These are phyloP conservation scores for Taphrina pruni DNA, from an alignment of 1,139 yeast species.

Conservation along the genomic window DNA sequence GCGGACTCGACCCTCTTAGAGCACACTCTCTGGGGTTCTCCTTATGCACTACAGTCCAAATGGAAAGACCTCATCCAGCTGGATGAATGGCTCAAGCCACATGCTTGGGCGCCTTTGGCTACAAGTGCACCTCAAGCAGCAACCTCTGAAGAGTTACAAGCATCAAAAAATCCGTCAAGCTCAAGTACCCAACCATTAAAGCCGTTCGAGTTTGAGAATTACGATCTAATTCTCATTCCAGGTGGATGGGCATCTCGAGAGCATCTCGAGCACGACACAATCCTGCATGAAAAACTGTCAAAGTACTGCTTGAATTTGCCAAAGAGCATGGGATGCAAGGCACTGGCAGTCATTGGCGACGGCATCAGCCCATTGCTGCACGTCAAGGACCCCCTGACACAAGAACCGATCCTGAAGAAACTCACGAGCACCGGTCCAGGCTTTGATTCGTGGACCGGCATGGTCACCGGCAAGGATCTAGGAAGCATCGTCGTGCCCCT, in stretches of 20 bases:
- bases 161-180: background rate
- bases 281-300: constrained; percentile 19
- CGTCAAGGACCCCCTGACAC: constrained; percentile 33
- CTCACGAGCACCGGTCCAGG: constrained; percentile 32
- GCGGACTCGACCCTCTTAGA: constrained; percentile 28
- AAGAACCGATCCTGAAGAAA: constrained; percentile 17
- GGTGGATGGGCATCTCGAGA: constrained; percentile 34
- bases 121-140: background rate
- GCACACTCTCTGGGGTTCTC: constrained; percentile 26
- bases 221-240: constrained; percentile 30
- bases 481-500: constrained; percentile 19
- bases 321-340: constrained; percentile 24
- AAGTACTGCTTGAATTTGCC: constrained; percentile 24
- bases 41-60: constrained; percentile 13
- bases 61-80: constrained; percentile 30
- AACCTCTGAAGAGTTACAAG: background rate
- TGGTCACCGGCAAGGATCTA: constrained; percentile 29
- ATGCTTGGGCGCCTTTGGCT: constrained; percentile 30
- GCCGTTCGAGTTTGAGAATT: constrained; percentile 18
- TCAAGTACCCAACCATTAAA: background rate
- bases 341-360: constrained; percentile 31
- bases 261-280: constrained; percentile 31
- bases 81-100: constrained; percentile 36
- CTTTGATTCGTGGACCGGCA: constrained; percentile 34
- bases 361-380: constrained; percentile 31